Conservation (phyloP, 78 protist genomes). For the Blattamonas nauphoetae region DNA sequence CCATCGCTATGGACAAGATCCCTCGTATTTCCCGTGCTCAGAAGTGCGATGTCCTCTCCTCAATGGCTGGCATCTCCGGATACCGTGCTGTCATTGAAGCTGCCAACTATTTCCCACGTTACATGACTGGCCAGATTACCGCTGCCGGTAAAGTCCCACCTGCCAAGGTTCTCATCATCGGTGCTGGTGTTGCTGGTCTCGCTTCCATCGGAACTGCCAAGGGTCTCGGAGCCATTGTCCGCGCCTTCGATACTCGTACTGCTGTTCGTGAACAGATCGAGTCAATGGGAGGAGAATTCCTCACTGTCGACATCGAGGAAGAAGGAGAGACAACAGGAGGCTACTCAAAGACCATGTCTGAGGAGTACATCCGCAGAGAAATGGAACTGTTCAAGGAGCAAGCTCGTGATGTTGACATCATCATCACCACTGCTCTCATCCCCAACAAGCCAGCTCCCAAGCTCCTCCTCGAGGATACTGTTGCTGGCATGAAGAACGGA, state of each 20-base stretch:
- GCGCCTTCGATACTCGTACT: slow-evolving; percentile 88
- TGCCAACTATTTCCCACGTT: slow-evolving; percentile 52
- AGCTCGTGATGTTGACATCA: slow-evolving; percentile 79
- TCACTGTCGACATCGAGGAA: slow-evolving; percentile 68
- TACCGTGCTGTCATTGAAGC: slow-evolving; percentile 90
- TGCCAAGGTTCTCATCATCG: slow-evolving; percentile 70
- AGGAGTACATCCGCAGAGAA: slow-evolving; percentile 84
- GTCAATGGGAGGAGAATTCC: slow-evolving; percentile 91
- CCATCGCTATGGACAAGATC: slow-evolving; percentile 78
- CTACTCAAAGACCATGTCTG: slow-evolving; percentile 85
- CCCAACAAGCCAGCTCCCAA: slow-evolving; percentile 82
- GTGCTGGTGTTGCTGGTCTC: slow-evolving; percentile 98
- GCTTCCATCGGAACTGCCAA: slow-evolving; percentile 63
- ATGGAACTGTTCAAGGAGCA: slow-evolving; percentile 63
- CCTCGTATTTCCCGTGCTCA: slow-evolving; percentile 83
- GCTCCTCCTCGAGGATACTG: slow-evolving; percentile 66
- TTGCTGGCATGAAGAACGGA: slow-evolving; percentile 65
- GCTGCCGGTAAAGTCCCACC: slow-evolving; percentile 91
- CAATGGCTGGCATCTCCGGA: slow-evolving; percentile 89
- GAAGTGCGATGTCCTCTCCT: slow-evolving; percentile 77
- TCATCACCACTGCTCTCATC: slow-evolving; percentile 94
- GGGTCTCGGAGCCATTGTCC: slow-evolving; percentile 88
- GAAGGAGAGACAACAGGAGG: slow-evolving; percentile 81
- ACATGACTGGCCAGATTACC: slow-evolving; percentile 87
- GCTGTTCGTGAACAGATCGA: slow-evolving; percentile 84